These are phyloP conservation scores for Umbelopsis vinacea DNA, from an alignment of 192 early-diverging fungal genomes.

Conservation along the genomic window DNA sequence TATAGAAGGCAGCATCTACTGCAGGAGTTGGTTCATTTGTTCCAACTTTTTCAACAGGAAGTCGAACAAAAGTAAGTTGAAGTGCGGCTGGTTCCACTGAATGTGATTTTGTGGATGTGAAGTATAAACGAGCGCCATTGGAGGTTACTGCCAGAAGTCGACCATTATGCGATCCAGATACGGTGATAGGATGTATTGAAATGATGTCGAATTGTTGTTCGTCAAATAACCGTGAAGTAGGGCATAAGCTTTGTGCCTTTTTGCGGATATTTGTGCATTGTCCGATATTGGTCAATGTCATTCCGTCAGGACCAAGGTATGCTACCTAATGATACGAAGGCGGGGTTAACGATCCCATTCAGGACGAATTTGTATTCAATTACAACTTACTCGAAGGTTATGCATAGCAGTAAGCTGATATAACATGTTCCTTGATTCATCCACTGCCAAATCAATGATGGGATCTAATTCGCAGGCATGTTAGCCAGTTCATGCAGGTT, in stretches of 20 bases:
- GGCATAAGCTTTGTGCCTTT: conserved; percentile 49
- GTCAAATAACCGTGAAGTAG: conserved; percentile 49
- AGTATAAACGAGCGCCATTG: conserved; percentile 79
- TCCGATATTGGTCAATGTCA: conserved; percentile 55
- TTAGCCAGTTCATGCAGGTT: neutral
- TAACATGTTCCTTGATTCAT: conserved; percentile 66
- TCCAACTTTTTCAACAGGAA: conserved; percentile 40
- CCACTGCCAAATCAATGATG: conserved; percentile 68
- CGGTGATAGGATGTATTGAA: conserved; percentile 73
- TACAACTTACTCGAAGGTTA: conserved; percentile 59
- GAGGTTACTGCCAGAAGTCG: conserved; percentile 79
- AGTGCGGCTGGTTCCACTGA: conserved; percentile 49
- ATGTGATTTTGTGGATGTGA: conserved; percentile 42
- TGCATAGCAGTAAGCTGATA: conserved; percentile 74
- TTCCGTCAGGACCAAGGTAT: conserved; percentile 65
- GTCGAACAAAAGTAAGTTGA: conserved; percentile 70
- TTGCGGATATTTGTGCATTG: conserved; percentile 54
- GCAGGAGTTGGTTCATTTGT: neutral
- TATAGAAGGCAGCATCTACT: conserved; percentile 64
- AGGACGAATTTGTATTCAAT: neutral
- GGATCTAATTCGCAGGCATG: conserved; percentile 38
- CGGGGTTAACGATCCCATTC: neutral
- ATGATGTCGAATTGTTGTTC: conserved; percentile 64
- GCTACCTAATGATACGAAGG: conserved; percentile 26
- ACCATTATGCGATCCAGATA: conserved; percentile 64